phyloP scores from a whole-genome alignment of 1,284 basidiomycete species.

The Ustilago vetiveriae region DNA sequence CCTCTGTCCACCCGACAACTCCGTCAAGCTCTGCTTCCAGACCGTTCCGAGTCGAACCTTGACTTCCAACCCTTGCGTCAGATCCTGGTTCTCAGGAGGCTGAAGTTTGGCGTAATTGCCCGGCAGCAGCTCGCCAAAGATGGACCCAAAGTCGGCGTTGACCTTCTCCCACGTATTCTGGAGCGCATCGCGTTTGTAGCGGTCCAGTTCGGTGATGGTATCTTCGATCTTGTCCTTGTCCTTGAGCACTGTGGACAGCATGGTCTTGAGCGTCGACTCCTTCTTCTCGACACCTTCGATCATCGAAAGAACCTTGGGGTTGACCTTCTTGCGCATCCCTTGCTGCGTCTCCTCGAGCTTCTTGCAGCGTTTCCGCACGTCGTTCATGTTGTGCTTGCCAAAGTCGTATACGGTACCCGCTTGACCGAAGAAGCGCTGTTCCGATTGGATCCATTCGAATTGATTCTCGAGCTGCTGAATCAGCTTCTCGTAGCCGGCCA shows the following conservation, averaged over 20 bases:
- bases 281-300: slow-evolving; percentile 98
- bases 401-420: slow-evolving; percentile 86
- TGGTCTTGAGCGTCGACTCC: slow-evolving; percentile 85
- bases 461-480: slow-evolving; percentile 76
- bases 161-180: slow-evolving; percentile 96
- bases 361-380: slow-evolving; percentile 75
- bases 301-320: slow-evolving; percentile 94
- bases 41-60: slow-evolving; percentile 93
- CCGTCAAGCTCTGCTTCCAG: slow-evolving; percentile 97
- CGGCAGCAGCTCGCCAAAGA: slow-evolving; percentile 93
- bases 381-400: slow-evolving; percentile 75
- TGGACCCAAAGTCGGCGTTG: slow-evolving; percentile 88
- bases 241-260: slow-evolving; percentile 86
- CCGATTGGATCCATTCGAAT: slow-evolving; percentile 87
- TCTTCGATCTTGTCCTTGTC: slow-evolving; percentile 96
- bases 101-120: slow-evolving; percentile 96
- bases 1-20: slow-evolving; percentile 94
- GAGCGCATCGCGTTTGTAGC: slow-evolving; percentile 91
- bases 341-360: slow-evolving; percentile 84
- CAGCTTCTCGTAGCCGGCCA: slow-evolving; percentile 58
- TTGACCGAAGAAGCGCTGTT: slow-evolving; percentile 83
- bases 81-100: slow-evolving; percentile 89
- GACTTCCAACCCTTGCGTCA: slow-evolving; percentile 95
- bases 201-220: slow-evolving; percentile 91
- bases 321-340: slow-evolving; percentile 92